A percentile compares a stretch with the other conserved stretches of the same genome.
phyloP scores from a whole-genome alignment of 768 basidiomycete species.

The Hysterangium stoloniferum region DNA sequence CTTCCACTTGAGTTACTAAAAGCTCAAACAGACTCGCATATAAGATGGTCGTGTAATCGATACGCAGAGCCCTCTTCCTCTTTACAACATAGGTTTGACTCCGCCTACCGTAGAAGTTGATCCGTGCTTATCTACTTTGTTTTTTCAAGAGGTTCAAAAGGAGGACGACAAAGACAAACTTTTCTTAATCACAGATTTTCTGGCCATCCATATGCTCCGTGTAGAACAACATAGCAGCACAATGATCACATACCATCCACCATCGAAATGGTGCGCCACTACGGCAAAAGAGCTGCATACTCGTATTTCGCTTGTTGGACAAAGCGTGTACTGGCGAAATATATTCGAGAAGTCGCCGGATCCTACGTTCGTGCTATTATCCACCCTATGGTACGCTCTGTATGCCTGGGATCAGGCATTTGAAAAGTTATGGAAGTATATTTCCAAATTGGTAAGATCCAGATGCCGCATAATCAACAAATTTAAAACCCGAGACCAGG shows the following conservation, averaged over 20 bases:
- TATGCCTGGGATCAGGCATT: slow-evolving; percentile 58
- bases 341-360: slow-evolving; percentile 30
- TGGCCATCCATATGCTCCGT: slow-evolving; percentile 8
- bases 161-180: background rate
- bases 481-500: slow-evolving; percentile 27
- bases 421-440: slow-evolving; percentile 43
- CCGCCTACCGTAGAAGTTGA: background rate
- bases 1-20: background rate
- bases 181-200: slow-evolving; percentile 2
- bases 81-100: background rate
- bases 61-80: slow-evolving; percentile 41
- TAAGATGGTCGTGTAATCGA: slow-evolving; percentile 34
- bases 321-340: slow-evolving; percentile 34
- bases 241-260: slow-evolving; percentile 27
- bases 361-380: slow-evolving; percentile 47
- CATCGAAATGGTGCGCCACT: background rate
- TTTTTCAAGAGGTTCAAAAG: background rate
- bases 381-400: slow-evolving; percentile 49
- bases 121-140: too few relatives aligned
- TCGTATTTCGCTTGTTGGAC: slow-evolving; percentile 10
- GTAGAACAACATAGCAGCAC: too few relatives aligned
- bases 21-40: slow-evolving; percentile 13
- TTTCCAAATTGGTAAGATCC: slow-evolving; percentile 39
- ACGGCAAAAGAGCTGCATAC: slow-evolving; percentile 4
- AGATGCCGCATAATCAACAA: too few relatives aligned